Evolutionary conservation across 352 stramenopile species (phyloP), one percentile per base, ranked within the genome.

Genomic region (Phytophthora citricola): DNA sequence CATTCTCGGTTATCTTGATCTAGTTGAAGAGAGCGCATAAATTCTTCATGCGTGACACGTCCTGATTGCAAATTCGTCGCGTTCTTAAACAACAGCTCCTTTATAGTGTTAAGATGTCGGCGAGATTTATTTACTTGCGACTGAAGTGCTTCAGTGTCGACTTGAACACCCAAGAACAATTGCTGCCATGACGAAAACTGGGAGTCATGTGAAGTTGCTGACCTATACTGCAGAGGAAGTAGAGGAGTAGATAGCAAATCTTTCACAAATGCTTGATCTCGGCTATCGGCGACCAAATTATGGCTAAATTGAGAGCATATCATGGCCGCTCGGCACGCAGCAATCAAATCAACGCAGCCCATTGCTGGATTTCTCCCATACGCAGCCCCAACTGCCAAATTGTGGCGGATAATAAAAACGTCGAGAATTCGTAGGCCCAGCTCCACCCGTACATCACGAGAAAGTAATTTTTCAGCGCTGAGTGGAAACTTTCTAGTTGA

Each of bases 401-500:
- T 48, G 27, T 48, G 41, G 17, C 7, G 41, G 8, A 48, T 22
- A 22, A 48, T 48, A 20, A 20, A 48, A 48, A 48, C 20, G 27
- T 31, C n/a, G n/a, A 27, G 17, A 31, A 48, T 11, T 27, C 22
- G 8, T 39, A 14, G 31, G 20, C 51, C 39, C 15, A 45, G 39
- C 39, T 45, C 39, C 39, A 45, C 39, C 8, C 39, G 15, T 11
- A 24, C 39, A 26, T 45, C n/a, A 45, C 39, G 39, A 10, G 39
- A 2, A 49, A 15, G 15, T 38, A 17, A 5, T 38, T 49, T 26
- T 58, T 58, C 3, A 58, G n/a, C 7, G 36, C 51, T 9, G 51
- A 47, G 27, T 58, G 51, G 26, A 58, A 58, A 9, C 22, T 39
- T 39, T 58, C 50, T 4, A 58, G 38, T 26, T 40, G 51, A n/a